Base-by-base conservation (phyloP, 73 alveolate genomes). In the Tetrahymena borealis region DNA sequence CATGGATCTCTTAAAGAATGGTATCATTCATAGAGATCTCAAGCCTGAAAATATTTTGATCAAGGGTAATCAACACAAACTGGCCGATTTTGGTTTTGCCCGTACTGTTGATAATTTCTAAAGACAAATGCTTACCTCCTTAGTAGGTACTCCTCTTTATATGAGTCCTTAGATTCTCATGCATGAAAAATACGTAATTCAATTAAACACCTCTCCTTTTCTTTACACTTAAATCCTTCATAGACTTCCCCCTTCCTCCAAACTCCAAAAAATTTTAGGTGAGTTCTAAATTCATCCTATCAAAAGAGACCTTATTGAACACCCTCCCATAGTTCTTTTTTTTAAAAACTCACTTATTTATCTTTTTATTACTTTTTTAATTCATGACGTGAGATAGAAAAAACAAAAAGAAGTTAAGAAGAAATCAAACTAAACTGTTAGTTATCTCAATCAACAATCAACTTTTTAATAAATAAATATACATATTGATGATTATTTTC, bases 71-170 rank as follows among this genome's bases (percentile, higher is more conserved):
- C 33, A 78, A 16, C 91, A 93, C 91, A 93, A 93, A 90, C 78
- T 93, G 11, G 95, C 95, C 33, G 95, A 93, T 40, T 93, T 93
- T 41, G 95, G 95, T 38, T 93, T 93, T 43, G 90, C 95, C 3
- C 90, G 78, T 40, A 78, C 95, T 10, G 39, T 93, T 1, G 95
- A 93, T 40, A 93, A 93, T 33, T 79, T 93, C 78, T 24, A 32
- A 33, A 79, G 78, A 39, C 32, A 93, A 90, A 93, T 93, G 93
- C 92, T 93, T 36, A 37, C 90, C 28, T 39, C 95, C 13, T 38
- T 28, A 33, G 95, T 93, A 3, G 95, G 95, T 39, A 93, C 95
- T 24, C 95, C 95, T 5, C 91, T 93, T n/a, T 93, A 93, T 93
- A 32, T 60, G 90, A 79, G 93, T n/a, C 95, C 91, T 16, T 40